Base-by-base conservation (phyloP, 2,329 filamentous ascomycete species). In the Didymella exigua region DNA sequence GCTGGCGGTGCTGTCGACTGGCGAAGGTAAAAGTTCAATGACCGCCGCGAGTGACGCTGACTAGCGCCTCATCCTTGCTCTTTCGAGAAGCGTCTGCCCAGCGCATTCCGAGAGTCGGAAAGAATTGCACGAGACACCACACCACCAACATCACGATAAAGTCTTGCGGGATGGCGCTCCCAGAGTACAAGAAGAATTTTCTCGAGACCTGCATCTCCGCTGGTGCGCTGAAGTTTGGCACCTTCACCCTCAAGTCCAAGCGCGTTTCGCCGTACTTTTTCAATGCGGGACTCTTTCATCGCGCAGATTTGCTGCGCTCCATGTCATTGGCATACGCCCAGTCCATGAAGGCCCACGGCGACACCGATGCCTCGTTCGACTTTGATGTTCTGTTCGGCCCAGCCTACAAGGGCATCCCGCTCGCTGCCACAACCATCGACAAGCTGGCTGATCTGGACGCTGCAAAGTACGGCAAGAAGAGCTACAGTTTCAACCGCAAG, bases 181-280 rank as follows among this genome's bases (percentile, higher is more conserved):
- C 72, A 11, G 58, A 67, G 13, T 75, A 70, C 66, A 95, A 95
- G 77, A 78, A 85, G 62, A 81, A 84, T 56, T 91, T 96, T 75
- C 83, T 95, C 66, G 77, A 84, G 70, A 84, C 89, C 54, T 84
- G 88, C 70, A 82, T 93, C 63, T 76, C 80, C 19, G 86, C 87
- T 67, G 83, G 84, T 60, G 87, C 90, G 67, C 85, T 95, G 64
- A 89, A 87, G 70, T 95, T 95, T 75, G 91, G 91, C 75, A 86
- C 83, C 73, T 95, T 91, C 79, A 90, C 89, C 67, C 86, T 99
- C 72, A 99, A 99, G 80, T 97, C 93, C 49, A 90, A 91, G 77
- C 90, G 93, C 70, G 82, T 75, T 68, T 96, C 92, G 11, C 95
- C 95, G 36, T 98, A 98, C 84, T 98, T 98, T 82, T 96, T 98